Evolutionary conservation across 2,329 filamentous ascomycete species (phyloP).

Genomic region (Cyphellophora europaea): DNA sequence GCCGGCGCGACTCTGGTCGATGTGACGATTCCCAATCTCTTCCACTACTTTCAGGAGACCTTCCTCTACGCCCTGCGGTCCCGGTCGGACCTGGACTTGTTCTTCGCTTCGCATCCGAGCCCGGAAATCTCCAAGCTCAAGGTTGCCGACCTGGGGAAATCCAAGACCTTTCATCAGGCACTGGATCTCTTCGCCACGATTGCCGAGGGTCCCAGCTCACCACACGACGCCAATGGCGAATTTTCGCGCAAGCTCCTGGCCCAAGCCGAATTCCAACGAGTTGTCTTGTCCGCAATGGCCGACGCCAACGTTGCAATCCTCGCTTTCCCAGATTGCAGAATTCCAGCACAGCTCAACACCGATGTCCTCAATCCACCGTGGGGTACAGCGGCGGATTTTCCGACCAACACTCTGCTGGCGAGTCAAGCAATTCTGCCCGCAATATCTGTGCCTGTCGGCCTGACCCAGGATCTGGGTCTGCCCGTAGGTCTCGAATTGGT

Average conservation of each 20-base stretch:
- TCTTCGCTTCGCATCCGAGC: constrained; percentile 5
- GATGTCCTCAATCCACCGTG: constrained; percentile 7
- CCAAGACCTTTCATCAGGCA: constrained; percentile 6
- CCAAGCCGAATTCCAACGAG: too few species aligned
- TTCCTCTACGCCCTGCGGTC: constrained; percentile 7
- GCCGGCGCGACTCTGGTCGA: constrained; percentile 6
- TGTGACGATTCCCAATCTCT: constrained; percentile 6
- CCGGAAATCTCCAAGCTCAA: constrained; percentile 6
- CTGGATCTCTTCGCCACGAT: constrained; percentile 9
- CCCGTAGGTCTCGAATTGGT: constrained; percentile 7
- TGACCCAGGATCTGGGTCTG: constrained; percentile 3
- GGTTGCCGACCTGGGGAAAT: constrained; percentile 4
- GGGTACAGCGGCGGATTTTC: constrained; percentile 4
- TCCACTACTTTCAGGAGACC: constrained; percentile 2
- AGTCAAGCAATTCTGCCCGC: constrained; percentile 4
- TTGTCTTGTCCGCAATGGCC: constrained; percentile 4
- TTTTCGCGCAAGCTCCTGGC: constrained; percentile 4
- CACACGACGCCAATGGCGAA: constrained; percentile 4
- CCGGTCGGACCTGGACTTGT: constrained; percentile 8
- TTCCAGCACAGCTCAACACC: constrained; percentile 5
- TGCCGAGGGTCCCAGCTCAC: constrained; percentile 4
- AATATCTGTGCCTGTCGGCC: constrained; percentile 7
- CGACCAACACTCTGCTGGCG: constrained; percentile 8
- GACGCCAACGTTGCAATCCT: constrained; percentile 5
- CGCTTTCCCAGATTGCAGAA: constrained; percentile 8